Percentiles rank a stretch among this genome's conserved stretches.
phyloP scores from a whole-genome alignment of 306 rosid species.

The Medicago arabica region DNA sequence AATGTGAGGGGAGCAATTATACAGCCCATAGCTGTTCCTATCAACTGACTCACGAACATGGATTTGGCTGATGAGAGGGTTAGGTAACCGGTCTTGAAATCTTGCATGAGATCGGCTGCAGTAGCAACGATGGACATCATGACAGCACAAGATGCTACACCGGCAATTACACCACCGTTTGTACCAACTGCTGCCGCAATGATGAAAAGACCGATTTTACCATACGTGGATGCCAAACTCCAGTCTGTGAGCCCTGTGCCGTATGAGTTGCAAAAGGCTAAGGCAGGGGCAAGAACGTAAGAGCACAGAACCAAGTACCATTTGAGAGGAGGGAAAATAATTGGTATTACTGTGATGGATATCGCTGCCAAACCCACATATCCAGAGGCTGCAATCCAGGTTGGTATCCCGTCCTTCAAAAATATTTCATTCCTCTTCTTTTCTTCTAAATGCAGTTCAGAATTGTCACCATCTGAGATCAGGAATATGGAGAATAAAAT shows the following conservation, averaged over 20 bases:
- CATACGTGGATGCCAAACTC: slow-evolving; percentile 79
- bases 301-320: slow-evolving; percentile 90
- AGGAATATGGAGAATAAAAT: slow-evolving; percentile 41
- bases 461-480: slow-evolving; percentile 60
- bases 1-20: slow-evolving; percentile 94
- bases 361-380: slow-evolving; percentile 80
- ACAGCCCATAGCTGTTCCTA: slow-evolving; percentile 96
- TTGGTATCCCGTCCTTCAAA: slow-evolving; percentile 79
- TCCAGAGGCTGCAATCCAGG: slow-evolving; percentile 91
- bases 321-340: slow-evolving; percentile 88
- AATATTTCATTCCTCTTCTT: slow-evolving; percentile 70
- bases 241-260: slow-evolving; percentile 93
- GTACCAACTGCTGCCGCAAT: slow-evolving; percentile 78
- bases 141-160: slow-evolving; percentile 78
- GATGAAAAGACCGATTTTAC: slow-evolving; percentile 90
- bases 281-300: slow-evolving; percentile 86
- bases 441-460: slow-evolving; percentile 56
- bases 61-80: slow-evolving; percentile 90
- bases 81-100: slow-evolving; percentile 97
- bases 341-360: slow-evolving; percentile 74
- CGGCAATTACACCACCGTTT: slow-evolving; percentile 90
- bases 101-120: slow-evolving; percentile 99
- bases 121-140: slow-evolving; percentile 98
- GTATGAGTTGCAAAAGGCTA: slow-evolving; percentile 95
- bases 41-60: slow-evolving; percentile 88